Base-by-base conservation (phyloP, 139 green algal genomes). In the Coelastrella sp. region DNA sequence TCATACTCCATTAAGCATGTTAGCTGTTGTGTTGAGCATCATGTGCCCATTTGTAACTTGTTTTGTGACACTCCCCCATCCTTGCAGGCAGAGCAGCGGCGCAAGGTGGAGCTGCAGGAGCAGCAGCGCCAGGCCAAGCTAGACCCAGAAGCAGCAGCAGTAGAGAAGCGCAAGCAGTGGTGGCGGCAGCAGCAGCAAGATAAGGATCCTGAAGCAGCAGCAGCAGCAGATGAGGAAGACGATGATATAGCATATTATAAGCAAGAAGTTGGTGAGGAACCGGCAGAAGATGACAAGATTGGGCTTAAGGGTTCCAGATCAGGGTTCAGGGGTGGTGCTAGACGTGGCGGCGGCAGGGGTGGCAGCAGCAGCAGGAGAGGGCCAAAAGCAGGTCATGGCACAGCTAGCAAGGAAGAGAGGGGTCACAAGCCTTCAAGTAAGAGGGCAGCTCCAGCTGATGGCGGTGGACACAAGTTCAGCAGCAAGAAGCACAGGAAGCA, bases 161-260 rank as follows among this genome's bases (percentile, higher is more conserved):
- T 38, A 57, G 73, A 43, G 21, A 79, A 51, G 51, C 63, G 41
- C 53, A 88, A 73, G 62, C 37, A 34, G 76, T 84, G 62, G 60
- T 84, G 60, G 60, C 40, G 38, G 8, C 37, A 84, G 78, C 53
- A 84, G 78, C 60, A 76, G 78, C 27, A 57, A n/a, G 59, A 75
- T 27, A 19, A 34, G 23, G 30, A 40, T 8, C 37, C 50, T 2
- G 30, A 15, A 30, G 64, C 32, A 34, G 48, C 34, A 17, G 69
- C 51, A 25, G 43, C 71, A 30, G 34, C 40, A 5, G 8, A 84
- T 5, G 79, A 90, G n/a, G 89, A 93, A 30, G 90, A 96, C 37
- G 91, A 95, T 48, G 93, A 95, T 34, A 88, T 57, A 45, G 88
- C 89, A 17, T 96, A 93, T 83, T 97, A 92, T 86, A 68, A 71